A percentile compares a stretch with the other conserved stretches of the same genome.
Evolutionary conservation across 2,329 filamentous ascomycete genomes (phyloP).

Genomic region (Aureobasidium uvarum): DNA sequence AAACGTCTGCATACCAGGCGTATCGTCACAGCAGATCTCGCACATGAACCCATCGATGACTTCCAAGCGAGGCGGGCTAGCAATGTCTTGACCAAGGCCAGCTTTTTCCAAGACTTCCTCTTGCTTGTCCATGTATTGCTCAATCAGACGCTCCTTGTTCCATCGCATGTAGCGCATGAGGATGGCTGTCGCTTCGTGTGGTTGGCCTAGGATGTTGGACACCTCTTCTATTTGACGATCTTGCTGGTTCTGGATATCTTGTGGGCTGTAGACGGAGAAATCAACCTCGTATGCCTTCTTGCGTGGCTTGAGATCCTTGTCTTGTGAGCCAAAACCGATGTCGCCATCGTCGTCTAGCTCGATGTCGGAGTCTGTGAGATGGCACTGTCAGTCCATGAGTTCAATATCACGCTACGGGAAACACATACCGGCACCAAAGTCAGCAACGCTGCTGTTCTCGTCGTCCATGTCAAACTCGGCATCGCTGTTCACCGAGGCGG

Average conservation of each 20-base stretch:
- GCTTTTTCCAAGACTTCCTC: conserved; percentile 78
- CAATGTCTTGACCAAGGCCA: conserved; percentile 68
- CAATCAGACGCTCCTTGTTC: conserved; percentile 94
- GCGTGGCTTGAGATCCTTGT: conserved; percentile 69
- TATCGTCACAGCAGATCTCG: conserved; percentile 96
- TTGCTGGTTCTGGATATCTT: conserved; percentile 81
- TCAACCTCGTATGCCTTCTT: conserved; percentile 78
- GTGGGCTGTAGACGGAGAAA: conserved; percentile 75
- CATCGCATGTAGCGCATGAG: conserved; percentile 84
- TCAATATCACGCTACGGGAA: not conserved
- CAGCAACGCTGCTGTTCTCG: conserved; percentile 68
- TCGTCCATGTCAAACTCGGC: conserved; percentile 60
- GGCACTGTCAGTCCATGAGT: conserved; percentile 41
- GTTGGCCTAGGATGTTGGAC: conserved; percentile 83
- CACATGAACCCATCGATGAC: conserved; percentile 75
- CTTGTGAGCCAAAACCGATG: conserved; percentile 61
- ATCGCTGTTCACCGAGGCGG: conserved; percentile 64
- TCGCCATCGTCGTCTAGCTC: conserved; percentile 61
- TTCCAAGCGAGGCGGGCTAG: conserved; percentile 65
- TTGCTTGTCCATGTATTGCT: conserved; percentile 91
- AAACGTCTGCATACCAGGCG: conserved; percentile 72
- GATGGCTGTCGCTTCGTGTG: conserved; percentile 86
- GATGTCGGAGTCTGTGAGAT: conserved; percentile 47
- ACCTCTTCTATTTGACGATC: conserved; percentile 84
- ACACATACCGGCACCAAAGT: conserved; percentile 45